Percentiles rank a stretch among this genome's conserved stretches.
These are phyloP conservation scores for Leptomonas pyrrhocoris DNA, from an alignment of 208 protist genomes.

Conservation along the genomic window DNA sequence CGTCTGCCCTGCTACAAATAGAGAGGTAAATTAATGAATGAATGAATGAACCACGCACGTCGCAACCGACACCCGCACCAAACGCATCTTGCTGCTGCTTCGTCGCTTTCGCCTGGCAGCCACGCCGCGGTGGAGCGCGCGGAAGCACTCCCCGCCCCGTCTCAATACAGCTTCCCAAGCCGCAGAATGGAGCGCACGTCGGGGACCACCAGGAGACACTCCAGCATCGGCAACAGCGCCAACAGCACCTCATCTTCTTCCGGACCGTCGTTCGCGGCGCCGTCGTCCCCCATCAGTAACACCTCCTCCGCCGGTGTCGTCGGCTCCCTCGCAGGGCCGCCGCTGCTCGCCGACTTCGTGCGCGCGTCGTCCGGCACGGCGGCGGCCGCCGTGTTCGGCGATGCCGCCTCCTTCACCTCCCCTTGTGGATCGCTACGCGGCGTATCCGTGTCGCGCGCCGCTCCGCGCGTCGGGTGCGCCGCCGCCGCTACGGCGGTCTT, in stretches of 20 bases:
- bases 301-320: slow-evolving; percentile 5
- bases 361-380: no score
- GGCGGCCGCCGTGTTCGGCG: no score
- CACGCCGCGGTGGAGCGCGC: no score
- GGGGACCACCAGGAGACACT: slow-evolving; percentile 77
- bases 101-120: no score
- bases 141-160: no score
- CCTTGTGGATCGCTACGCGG: no score
- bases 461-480: not conserved
- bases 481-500: not conserved
- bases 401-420: not conserved
- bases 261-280: slow-evolving; percentile 18
- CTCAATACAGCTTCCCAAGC: slow-evolving; percentile 62
- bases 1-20: no score
- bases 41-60: no score
- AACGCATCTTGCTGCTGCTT: no score
- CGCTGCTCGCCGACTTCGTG: not conserved
- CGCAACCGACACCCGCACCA: no score
- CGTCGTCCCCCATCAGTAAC: slow-evolving; percentile 19
- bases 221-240: slow-evolving; percentile 71
- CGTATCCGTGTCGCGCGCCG: no score
- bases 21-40: no score
- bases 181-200: slow-evolving; percentile 84
- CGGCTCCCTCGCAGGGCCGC: not conserved
- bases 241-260: slow-evolving; percentile 79